phyloP scores from a whole-genome alignment of 805 yeast genomes.

The Candida maltosa region DNA sequence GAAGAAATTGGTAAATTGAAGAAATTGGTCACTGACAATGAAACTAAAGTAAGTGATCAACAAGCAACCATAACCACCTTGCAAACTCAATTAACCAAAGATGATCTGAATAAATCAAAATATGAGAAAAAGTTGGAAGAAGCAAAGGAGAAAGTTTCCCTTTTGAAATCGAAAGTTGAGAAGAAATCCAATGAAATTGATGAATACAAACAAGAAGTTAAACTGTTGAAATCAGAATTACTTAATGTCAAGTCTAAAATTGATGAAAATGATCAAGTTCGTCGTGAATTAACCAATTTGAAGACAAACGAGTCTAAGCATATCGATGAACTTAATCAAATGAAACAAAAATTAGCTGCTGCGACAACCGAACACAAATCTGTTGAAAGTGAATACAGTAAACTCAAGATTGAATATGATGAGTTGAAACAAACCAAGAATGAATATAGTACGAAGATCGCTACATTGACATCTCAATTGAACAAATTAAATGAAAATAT shows the following conservation, averaged over 20 bases:
- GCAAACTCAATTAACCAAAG: slow-evolving; percentile 9
- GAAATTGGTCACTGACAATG: slow-evolving; percentile 10
- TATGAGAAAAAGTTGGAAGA: slow-evolving; percentile 14
- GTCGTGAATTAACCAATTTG: slow-evolving; percentile 2
- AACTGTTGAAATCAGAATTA: slow-evolving; percentile 3
- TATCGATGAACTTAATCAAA: slow-evolving; percentile 11
- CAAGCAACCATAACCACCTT: slow-evolving; percentile 13
- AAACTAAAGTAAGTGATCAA: slow-evolving; percentile 8
- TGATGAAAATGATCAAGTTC: background rate
- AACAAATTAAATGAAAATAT: slow-evolving; percentile 13
- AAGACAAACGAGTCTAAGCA: slow-evolving; percentile 10
- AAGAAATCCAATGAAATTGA: slow-evolving; percentile 7
- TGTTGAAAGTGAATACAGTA: slow-evolving; percentile 9
- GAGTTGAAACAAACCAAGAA: slow-evolving; percentile 17
- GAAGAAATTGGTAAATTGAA: slow-evolving; percentile 12
- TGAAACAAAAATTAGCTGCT: slow-evolving; percentile 19
- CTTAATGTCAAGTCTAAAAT: slow-evolving; percentile 3
- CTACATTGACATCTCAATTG: slow-evolving; percentile 20
- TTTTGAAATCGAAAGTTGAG: slow-evolving; percentile 9
- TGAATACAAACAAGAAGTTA: slow-evolving; percentile 1
- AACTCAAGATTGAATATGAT: slow-evolving; percentile 22
- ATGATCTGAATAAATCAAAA: slow-evolving; percentile 11
- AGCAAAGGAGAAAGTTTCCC: slow-evolving; percentile 12
- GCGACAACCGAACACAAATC: slow-evolving; percentile 11
- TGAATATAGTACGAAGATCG: slow-evolving; percentile 26